A percentile compares a stretch with the other conserved stretches of the same genome.
Evolutionary conservation across 257 asterid species (phyloP).

Genomic region (Vinca minor): DNA sequence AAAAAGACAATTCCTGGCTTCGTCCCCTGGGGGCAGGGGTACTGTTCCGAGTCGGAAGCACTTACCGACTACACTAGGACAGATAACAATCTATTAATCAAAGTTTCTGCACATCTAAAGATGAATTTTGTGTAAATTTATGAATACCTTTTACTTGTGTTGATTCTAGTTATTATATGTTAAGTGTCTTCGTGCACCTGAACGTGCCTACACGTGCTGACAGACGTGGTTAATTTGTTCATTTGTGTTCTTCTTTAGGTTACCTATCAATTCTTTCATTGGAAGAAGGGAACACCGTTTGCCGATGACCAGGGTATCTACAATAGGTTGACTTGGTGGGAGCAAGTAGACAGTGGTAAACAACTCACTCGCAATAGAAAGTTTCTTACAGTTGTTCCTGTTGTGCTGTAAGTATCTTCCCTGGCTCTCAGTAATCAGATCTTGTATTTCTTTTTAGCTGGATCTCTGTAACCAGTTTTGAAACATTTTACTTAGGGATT

Average conservation of each 20-base stretch:
- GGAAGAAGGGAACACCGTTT: slow-evolving; percentile 92
- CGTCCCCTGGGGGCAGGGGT: no score
- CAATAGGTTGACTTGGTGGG: slow-evolving; percentile 95
- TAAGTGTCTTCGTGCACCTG: background rate
- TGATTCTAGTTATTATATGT: background rate
- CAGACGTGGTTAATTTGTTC: background rate
- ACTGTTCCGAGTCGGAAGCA: no score
- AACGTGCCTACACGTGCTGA: background rate
- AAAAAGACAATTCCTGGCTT: no score
- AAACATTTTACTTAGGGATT: background rate
- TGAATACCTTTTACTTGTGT: background rate
- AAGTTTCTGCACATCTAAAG: no score
- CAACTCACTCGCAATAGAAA: slow-evolving; percentile 81
- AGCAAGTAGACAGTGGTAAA: slow-evolving; percentile 69
- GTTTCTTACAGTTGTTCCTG: slow-evolving; percentile 68
- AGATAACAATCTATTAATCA: no score
- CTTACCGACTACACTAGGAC: no score
- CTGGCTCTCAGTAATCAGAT: background rate
- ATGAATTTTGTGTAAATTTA: background rate
- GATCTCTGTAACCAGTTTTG: no score
- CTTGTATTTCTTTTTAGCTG: no score
- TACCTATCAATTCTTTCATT: slow-evolving; percentile 74
- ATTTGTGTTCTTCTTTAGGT: slow-evolving; percentile 33
- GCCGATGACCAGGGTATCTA: slow-evolving; percentile 85
- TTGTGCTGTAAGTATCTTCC: slow-evolving; percentile 52